Conservation (phyloP, 106 monocot species). For the Chionographis japonica region DNA sequence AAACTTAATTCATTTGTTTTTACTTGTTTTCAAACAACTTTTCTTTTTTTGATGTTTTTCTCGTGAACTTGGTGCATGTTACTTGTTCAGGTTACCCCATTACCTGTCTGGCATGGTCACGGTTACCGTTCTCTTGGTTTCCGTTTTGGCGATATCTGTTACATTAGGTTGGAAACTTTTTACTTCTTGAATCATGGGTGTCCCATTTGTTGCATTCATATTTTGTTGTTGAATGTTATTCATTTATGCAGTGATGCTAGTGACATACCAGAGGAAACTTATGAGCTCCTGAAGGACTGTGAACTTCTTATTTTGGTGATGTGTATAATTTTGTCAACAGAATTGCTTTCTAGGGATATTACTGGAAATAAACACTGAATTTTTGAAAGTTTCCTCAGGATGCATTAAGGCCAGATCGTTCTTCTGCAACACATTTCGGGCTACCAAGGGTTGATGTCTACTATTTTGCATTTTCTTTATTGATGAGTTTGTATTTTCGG, state of each 20-base stretch:
- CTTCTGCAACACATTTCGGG: conserved; percentile 90
- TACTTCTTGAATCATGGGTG: too few relatives aligned
- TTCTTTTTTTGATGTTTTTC: neutral
- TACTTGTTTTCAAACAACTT: neutral
- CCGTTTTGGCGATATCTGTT: conserved; percentile 87
- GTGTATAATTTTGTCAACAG: neutral
- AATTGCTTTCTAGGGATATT: neutral
- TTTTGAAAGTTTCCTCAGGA: conserved; percentile 39
- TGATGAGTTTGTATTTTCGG: neutral
- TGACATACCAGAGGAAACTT: conserved; percentile 95
- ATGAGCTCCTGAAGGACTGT: conserved; percentile 65
- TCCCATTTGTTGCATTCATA: neutral
- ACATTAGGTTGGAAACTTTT: conserved; percentile 66
- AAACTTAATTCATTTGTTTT: too few relatives aligned
- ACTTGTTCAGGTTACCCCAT: conserved; percentile 70
- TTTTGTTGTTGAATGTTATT: conserved; percentile 1
- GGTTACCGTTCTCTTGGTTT: conserved; percentile 96
- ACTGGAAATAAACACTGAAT: neutral
- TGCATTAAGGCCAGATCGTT: conserved; percentile 86
- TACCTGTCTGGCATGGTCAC: conserved; percentile 93
- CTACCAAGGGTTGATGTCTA: conserved; percentile 58
- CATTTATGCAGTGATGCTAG: conserved; percentile 75
- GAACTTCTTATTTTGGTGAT: conserved; percentile 82
- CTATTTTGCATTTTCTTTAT: neutral
- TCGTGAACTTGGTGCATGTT: conserved; percentile 5